Conservation (phyloP, 805 yeast species). For the Myxozyma neotropica region DNA sequence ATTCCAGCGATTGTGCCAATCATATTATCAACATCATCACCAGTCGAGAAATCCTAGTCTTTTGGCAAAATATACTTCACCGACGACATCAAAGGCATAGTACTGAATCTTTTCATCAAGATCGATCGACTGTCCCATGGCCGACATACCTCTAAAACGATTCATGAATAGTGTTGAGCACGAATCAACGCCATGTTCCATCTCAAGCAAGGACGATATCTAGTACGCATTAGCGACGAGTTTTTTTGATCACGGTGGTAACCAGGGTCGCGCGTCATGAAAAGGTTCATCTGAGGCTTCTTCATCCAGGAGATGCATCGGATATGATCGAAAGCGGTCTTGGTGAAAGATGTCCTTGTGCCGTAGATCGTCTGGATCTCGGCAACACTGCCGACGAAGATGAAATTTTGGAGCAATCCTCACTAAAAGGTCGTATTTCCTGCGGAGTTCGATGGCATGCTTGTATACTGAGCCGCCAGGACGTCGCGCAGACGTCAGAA, state of each 20-base stretch:
- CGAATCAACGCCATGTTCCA: slow-evolving; percentile 5
- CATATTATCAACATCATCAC: slow-evolving; percentile 9
- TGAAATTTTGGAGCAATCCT: slow-evolving; percentile 62
- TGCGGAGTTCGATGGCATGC: slow-evolving; percentile 55
- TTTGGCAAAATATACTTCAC: slow-evolving; percentile 3
- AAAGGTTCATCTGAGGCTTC: slow-evolving; percentile 22
- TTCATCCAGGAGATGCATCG: slow-evolving; percentile 8
- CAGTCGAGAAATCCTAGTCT: slow-evolving; percentile 10
- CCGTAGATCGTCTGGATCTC: slow-evolving; percentile 57
- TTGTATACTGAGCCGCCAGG: slow-evolving; percentile 54
- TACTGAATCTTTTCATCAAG: slow-evolving; percentile 6
- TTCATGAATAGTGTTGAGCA: slow-evolving; percentile 4
- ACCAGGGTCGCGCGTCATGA: background rate
- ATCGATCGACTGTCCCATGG: background rate
- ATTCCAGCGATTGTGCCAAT: slow-evolving; percentile 4
- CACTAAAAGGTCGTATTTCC: slow-evolving; percentile 62
- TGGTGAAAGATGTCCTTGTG: slow-evolving; percentile 1
- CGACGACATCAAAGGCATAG: slow-evolving; percentile 13
- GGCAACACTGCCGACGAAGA: slow-evolving; percentile 57
- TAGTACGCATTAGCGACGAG: slow-evolving; percentile 7
- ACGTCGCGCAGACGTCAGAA: slow-evolving; percentile 49
- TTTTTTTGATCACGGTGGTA: slow-evolving; percentile 15
- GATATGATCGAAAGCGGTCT: slow-evolving; percentile 6
- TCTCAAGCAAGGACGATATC: slow-evolving; percentile 3
- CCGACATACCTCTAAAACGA: background rate